These are phyloP conservation scores for Saturnispora hagleri DNA, from an alignment of 805 yeast species.

Conservation along the genomic window DNA sequence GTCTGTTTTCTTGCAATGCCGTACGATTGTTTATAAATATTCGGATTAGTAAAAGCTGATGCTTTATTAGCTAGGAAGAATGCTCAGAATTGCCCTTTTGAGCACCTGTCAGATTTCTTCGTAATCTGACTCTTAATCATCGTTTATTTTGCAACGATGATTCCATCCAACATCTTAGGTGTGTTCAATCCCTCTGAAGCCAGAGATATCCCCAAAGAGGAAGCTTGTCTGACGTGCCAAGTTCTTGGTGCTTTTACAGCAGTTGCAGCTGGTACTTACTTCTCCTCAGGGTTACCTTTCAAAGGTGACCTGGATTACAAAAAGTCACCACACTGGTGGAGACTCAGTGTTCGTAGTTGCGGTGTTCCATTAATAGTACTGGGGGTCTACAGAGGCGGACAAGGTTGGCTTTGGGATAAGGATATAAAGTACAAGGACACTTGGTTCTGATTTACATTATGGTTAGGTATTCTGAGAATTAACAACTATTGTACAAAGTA, in stretches of 20 bases:
- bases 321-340: constrained; percentile 57
- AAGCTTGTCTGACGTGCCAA: constrained; percentile 63
- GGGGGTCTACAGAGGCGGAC: constrained; percentile 57
- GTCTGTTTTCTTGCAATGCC: neutral
- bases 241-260: constrained; percentile 51
- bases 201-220: constrained; percentile 32
- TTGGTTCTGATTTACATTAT: neutral
- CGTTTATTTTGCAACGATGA: constrained; percentile 9
- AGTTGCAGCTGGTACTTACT: constrained; percentile 53
- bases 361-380: constrained; percentile 48
- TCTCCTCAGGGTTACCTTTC: constrained; percentile 49
- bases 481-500: neutral
- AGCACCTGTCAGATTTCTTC: neutral
- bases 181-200: constrained; percentile 43
- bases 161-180: constrained; percentile 40
- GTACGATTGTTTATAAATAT: neutral
- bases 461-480: neutral
- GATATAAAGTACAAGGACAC: constrained; percentile 22
- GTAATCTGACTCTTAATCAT: neutral
- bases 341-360: constrained; percentile 37
- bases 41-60: neutral
- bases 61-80: neutral
- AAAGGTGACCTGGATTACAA: constrained; percentile 27
- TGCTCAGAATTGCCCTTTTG: neutral
- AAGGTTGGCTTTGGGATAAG: constrained; percentile 48